Evolutionary conservation across 2,329 filamentous ascomycete genomes (phyloP).

Genomic region (Botrytis byssoidea): DNA sequence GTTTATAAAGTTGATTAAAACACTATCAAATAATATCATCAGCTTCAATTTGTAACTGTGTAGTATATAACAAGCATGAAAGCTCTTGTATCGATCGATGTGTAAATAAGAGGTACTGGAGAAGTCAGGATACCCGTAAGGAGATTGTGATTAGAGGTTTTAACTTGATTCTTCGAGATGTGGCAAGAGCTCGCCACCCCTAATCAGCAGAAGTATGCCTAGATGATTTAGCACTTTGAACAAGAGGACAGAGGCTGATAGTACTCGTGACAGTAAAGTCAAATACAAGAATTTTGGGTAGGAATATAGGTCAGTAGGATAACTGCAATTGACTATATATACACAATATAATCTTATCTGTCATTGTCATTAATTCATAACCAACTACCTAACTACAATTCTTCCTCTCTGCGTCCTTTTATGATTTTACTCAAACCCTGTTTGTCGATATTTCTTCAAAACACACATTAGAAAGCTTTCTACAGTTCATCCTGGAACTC

Average conservation of each 20-base stretch:
- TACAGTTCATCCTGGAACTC: no score
- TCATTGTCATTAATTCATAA: conserved; percentile 4
- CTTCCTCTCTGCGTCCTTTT: no score
- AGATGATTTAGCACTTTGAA: neutral
- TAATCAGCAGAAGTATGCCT: neutral
- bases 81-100: neutral
- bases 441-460: no score
- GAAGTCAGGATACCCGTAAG: neutral
- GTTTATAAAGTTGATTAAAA: neutral
- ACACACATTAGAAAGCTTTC: neutral
- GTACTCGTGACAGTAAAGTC: neutral
- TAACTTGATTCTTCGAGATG: neutral
- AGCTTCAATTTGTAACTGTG: neutral
- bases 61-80: neutral
- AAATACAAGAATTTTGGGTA: neutral
- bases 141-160: neutral
- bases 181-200: neutral
- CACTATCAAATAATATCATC: neutral
- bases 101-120: neutral
- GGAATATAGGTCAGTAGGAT: no score
- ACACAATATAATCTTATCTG: neutral
- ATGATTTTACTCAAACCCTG: neutral
- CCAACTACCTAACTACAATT: neutral
- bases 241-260: neutral
- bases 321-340: neutral